Evolutionary conservation across 2,329 filamentous ascomycete species (phyloP).

Genomic region (Diaporthe sp.): DNA sequence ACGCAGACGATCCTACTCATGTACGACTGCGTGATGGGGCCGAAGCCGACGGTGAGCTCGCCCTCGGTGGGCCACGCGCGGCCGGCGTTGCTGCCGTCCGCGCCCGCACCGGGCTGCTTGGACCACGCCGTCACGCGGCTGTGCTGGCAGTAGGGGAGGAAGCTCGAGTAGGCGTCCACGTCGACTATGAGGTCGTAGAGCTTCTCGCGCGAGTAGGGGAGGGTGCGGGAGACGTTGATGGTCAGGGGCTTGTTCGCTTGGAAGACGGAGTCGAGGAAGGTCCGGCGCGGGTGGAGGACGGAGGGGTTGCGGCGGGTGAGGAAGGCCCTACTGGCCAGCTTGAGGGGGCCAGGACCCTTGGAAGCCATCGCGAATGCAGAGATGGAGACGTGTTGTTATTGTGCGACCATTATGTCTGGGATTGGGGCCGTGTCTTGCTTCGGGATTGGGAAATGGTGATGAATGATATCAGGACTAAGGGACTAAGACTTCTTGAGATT

Average conservation of each 20-base stretch:
- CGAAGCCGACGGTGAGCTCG: conserved; percentile 87
- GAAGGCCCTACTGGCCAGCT: conserved; percentile 26
- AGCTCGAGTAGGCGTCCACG: conserved; percentile 84
- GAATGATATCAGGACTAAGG: conserved; percentile 33
- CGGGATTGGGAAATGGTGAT: neutral
- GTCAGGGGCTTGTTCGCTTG: conserved; percentile 63
- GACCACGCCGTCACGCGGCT: conserved; percentile 85
- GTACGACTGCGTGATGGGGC: conserved; percentile 85
- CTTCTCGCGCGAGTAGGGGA: conserved; percentile 77
- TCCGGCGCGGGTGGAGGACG: conserved; percentile 25
- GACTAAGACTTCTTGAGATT: neutral
- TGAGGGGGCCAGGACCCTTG: conserved; percentile 27
- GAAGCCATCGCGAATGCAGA: conserved; percentile 29
- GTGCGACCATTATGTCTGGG: neutral
- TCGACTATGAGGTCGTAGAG: conserved; percentile 92
- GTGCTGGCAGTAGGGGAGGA: conserved; percentile 90
- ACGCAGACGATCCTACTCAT: conserved; percentile 84
- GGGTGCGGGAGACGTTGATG: conserved; percentile 78
- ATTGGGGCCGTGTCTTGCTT: neutral
- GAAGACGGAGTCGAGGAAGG: conserved; percentile 39
- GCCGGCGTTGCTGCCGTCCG: conserved; percentile 42
- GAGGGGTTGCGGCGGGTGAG: neutral
- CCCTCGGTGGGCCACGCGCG: conserved; percentile 79
- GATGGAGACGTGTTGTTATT: neutral
- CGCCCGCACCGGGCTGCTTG: conserved; percentile 56